Base-by-base conservation (phyloP, 1,284 basidiomycete species). In the Megacollybia platyphylla region DNA sequence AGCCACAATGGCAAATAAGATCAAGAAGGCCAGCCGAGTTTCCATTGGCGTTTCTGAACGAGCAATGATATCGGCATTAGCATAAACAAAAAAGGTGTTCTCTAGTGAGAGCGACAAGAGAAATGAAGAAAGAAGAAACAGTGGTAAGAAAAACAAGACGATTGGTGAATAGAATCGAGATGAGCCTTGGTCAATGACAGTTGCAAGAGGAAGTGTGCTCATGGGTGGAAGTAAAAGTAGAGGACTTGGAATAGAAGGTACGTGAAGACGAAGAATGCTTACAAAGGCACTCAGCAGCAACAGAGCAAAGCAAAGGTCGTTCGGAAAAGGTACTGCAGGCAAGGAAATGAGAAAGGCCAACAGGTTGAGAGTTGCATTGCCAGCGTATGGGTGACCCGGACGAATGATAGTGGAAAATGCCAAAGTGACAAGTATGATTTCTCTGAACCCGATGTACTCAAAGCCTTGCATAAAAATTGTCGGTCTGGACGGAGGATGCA, bases 131-230 rank as follows among this genome's bases (percentile, higher is more conserved):
- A 71, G 40, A 11, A 73, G 37, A 18, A 71, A 51, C 4, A 61
- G 58, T 0, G 74, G 74, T 7, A 70, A 47, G 54, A 72, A 73
- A 52, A 71, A 73, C 5, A 63, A 37, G 9, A 67, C 40, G 5
- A 64, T 54, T 2, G 71, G 68, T 13, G 58, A 46, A 42, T 70
- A 51, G n/a, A 67, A 55, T 13, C 54, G 54, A 1, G 52, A 52
- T 18, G 71, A 45, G 11, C 64, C 60, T 36, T 58, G 54, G 40
- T 51, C 55, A 3, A 75, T 49, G 27, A 75, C 56, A 7, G 60
- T 54, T 1, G 66, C 59, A n/a, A 75, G 57, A 2, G 74, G 70
- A 8, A 76, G 53, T 8, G 53, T 53, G 15, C 47, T 45, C 1
- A 62, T 52, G 9, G 59, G 57, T 9, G 57, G 56, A 11, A 69